A percentile compares a stretch with the other conserved stretches of the same genome.
phyloP scores from a whole-genome alignment of 495 filamentous ascomycete species.

The Penicillium egyptiacum region DNA sequence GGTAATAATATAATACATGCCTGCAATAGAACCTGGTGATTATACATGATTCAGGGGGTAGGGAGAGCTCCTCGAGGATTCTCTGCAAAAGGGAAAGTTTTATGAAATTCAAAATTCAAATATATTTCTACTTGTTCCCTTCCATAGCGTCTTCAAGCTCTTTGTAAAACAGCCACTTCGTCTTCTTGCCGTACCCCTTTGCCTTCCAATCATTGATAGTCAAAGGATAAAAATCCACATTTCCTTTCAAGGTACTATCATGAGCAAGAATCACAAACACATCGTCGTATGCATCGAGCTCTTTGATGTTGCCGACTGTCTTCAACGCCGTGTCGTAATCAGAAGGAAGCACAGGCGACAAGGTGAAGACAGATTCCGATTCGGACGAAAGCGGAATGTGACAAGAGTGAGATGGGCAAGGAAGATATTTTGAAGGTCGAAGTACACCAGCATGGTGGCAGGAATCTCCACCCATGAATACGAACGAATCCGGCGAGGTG shows the following conservation, averaged over 20 bases:
- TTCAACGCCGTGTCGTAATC: background rate
- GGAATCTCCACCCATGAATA: constrained; percentile 30
- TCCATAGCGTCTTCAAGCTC: no score
- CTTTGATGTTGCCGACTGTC: background rate
- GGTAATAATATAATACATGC: no score
- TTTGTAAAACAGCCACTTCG: background rate
- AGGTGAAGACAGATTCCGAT: background rate
- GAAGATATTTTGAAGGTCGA: background rate
- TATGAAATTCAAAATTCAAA: no score
- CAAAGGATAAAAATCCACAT: background rate
- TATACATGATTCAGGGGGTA: no score
- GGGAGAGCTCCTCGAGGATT: no score
- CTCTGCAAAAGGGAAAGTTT: no score
- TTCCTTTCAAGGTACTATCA: background rate
- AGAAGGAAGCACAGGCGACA: background rate
- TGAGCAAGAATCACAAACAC: constrained; percentile 1
- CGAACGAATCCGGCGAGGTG: constrained; percentile 27
- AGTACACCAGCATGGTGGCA: constrained; percentile 13
- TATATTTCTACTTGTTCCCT: no score
- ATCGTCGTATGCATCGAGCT: background rate
- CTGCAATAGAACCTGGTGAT: no score
- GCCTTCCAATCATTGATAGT: background rate
- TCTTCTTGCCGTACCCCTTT: background rate
- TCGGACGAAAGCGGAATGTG: background rate
- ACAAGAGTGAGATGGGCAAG: background rate